A percentile compares a stretch with the other conserved stretches of the same genome.
These are phyloP conservation scores for Botrytis paeoniae DNA, from an alignment of 2,329 filamentous ascomycete species.

Conservation along the genomic window DNA sequence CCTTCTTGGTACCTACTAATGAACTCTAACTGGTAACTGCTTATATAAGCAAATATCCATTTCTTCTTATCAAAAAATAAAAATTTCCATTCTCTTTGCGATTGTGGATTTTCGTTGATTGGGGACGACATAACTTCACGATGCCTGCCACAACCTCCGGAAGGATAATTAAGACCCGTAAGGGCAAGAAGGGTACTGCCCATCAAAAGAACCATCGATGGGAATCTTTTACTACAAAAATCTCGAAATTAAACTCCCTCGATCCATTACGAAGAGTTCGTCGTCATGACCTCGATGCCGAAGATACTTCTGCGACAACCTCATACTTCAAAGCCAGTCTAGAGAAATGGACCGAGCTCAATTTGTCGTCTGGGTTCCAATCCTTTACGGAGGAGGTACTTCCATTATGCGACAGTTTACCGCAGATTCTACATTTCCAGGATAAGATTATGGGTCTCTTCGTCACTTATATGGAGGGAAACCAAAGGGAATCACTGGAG, in stretches of 20 bases:
- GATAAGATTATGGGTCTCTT: slow-evolving; percentile 78
- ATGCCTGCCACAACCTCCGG: slow-evolving; percentile 64
- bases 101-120: slow-evolving; percentile 8
- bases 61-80: slow-evolving; percentile 15
- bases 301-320: slow-evolving; percentile 71
- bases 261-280: slow-evolving; percentile 89
- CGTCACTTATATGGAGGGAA: slow-evolving; percentile 70
- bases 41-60: background rate
- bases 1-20: background rate
- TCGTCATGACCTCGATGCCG: slow-evolving; percentile 76
- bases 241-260: slow-evolving; percentile 82
- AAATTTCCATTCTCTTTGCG: slow-evolving; percentile 2
- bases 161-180: slow-evolving; percentile 66
- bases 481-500: slow-evolving; percentile 78
- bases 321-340: slow-evolving; percentile 84
- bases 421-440: slow-evolving; percentile 89
- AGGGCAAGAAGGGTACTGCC: slow-evolving; percentile 66
- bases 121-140: slow-evolving; percentile 38
- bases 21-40: background rate
- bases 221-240: slow-evolving; percentile 86
- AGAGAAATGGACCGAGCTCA: slow-evolving; percentile 87
- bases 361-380: slow-evolving; percentile 78
- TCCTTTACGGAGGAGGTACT: slow-evolving; percentile 72
- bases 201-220: slow-evolving; percentile 84
- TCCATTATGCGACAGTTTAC: slow-evolving; percentile 81